These are phyloP conservation scores for Magnusiomyces magnusii DNA, from an alignment of 1,139 yeast genomes.

Conservation along the genomic window DNA sequence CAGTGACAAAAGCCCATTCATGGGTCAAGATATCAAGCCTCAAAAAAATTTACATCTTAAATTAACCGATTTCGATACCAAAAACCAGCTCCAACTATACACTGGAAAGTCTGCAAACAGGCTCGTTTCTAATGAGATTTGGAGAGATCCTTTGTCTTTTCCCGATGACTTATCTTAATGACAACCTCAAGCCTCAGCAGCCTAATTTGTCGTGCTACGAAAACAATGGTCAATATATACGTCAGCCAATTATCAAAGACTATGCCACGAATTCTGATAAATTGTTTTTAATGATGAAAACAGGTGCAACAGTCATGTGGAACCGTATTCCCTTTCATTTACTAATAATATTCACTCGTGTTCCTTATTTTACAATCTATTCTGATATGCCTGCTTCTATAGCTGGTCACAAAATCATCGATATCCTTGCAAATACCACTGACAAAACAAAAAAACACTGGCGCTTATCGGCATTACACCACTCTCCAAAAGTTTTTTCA, in stretches of 20 bases:
- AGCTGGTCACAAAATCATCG: conserved; percentile 32
- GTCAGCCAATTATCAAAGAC: conserved; percentile 25
- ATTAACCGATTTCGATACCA: neutral
- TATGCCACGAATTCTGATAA: conserved; percentile 24
- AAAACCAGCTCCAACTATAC: neutral
- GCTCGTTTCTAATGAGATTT: conserved; percentile 11
- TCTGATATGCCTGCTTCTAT: conserved; percentile 31
- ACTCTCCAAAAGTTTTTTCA: conserved; percentile 23
- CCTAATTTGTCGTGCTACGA: neutral
- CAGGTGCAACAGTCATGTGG: conserved; percentile 35
- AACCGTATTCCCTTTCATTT: conserved; percentile 34
- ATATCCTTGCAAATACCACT: conserved; percentile 29
- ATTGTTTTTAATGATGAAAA: conserved; percentile 33
- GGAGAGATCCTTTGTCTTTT: conserved; percentile 6
- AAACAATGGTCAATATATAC: conserved; percentile 18
- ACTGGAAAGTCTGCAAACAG: neutral
- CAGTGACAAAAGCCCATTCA: neutral
- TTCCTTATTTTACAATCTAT: conserved; percentile 33
- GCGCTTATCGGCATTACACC: conserved; percentile 28
- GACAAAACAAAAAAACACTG: conserved; percentile 20
- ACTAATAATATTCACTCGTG: conserved; percentile 32
- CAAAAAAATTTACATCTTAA: neutral
- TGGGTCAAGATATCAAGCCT: neutral
- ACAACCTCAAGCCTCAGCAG: conserved; percentile 1
- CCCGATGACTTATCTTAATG: conserved; percentile 5